Evolutionary conservation across 176 grass and related monocot genomes (phyloP).

Genomic region (Secale cereale): DNA sequence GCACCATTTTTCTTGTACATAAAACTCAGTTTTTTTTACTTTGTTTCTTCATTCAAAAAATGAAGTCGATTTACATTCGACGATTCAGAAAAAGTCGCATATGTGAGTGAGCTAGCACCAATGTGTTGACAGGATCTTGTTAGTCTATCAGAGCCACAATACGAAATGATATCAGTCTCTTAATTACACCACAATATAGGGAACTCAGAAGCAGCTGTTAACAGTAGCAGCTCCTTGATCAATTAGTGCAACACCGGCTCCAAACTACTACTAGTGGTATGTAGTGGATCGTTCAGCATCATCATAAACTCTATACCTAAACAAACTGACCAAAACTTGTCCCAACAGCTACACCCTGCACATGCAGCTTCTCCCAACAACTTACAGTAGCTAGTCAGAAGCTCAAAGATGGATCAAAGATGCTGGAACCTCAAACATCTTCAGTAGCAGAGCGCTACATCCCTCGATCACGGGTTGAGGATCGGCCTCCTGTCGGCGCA

Average conservation of each 20-base stretch:
- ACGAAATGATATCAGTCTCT: not conserved
- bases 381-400: not conserved
- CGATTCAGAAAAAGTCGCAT: not conserved
- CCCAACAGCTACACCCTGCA: too few species aligned
- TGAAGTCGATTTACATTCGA: not conserved
- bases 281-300: not conserved
- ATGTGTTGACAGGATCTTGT: not conserved
- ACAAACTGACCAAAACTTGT: conserved; percentile 1
- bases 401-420: not conserved
- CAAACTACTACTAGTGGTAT: not conserved
- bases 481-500: conserved; percentile 43
- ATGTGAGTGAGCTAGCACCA: not conserved
- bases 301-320: not conserved
- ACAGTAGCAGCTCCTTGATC: not conserved
- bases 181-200: conserved; percentile 12
- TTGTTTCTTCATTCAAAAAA: too few species aligned
- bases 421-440: not conserved
- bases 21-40: not conserved
- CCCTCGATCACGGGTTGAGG: conserved; percentile 33
- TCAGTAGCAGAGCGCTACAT: not conserved
- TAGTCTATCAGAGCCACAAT: not conserved
- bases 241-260: not conserved
- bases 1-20: not conserved
- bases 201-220: not conserved
- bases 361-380: not conserved